Conservation (phyloP, 768 basidiomycete genomes). For the Lactifluus subvellereus region DNA sequence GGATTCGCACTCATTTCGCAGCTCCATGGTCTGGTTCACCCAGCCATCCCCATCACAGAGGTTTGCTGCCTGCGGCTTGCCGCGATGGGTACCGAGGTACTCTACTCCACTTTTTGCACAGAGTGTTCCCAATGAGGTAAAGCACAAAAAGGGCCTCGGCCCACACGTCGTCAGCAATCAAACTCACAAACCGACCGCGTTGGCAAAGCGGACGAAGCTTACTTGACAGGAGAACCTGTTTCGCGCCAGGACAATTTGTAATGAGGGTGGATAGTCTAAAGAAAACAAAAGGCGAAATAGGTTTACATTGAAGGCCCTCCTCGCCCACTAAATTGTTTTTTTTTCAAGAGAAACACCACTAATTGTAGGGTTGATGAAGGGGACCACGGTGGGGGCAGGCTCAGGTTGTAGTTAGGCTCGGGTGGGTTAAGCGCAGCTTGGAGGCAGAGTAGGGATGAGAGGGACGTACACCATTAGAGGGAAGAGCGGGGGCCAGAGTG, state of each 20-base stretch:
- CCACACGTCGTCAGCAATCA: background rate
- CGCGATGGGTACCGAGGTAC: conserved; percentile 31
- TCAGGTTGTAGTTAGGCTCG: background rate
- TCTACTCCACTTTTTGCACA: conserved; percentile 14
- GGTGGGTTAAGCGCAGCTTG: background rate
- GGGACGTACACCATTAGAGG: too few relatives aligned
- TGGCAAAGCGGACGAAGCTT: conserved; percentile 16
- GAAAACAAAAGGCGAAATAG: background rate
- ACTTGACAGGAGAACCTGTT: conserved; percentile 21
- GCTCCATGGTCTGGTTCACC: conserved; percentile 37
- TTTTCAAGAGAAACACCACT: conserved; percentile 2
- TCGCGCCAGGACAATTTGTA: background rate
- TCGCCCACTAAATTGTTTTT: background rate
- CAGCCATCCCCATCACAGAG: conserved; percentile 44
- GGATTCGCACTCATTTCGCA: conserved; percentile 39
- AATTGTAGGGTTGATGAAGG: background rate
- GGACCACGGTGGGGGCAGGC: background rate
- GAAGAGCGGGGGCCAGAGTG: too few relatives aligned
- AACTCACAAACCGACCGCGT: conserved; percentile 23
- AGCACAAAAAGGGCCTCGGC: background rate
- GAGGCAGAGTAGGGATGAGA: background rate
- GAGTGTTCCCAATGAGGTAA: background rate
- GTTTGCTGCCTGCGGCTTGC: conserved; percentile 37
- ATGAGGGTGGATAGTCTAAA: background rate
- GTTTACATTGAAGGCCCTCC: conserved; percentile 24